Evolutionary conservation across 208 protist genomes (phyloP).

Genomic region (Balamuthia mandrillaris): DNA sequence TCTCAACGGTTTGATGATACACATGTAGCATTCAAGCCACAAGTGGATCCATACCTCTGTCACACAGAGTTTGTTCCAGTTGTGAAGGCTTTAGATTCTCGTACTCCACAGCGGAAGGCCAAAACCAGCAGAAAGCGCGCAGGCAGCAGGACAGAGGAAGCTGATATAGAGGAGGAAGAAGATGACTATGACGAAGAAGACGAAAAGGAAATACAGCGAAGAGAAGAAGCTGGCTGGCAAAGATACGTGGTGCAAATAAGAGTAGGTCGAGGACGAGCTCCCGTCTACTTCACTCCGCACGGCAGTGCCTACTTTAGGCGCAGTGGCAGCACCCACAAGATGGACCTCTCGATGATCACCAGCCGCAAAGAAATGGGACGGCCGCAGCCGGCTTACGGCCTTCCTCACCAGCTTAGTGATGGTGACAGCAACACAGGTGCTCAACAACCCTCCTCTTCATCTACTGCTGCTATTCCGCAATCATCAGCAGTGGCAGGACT

Average conservation of each 20-base stretch:
- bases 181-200: too few relatives aligned
- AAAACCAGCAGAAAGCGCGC: too few relatives aligned
- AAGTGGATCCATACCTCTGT: constrained; percentile 43
- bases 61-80: constrained; percentile 22
- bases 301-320: background rate
- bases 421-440: too few relatives aligned
- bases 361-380: background rate
- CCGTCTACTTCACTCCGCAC: constrained; percentile 34
- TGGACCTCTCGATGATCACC: background rate
- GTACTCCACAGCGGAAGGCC: too few relatives aligned
- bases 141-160: too few relatives aligned
- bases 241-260: background rate
- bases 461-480: too few relatives aligned
- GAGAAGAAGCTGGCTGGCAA: background rate
- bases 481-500: too few relatives aligned
- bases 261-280: constrained; percentile 29
- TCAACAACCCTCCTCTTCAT: too few relatives aligned
- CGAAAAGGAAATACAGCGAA: too few relatives aligned
- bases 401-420: too few relatives aligned
- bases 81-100: background rate
- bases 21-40: constrained; percentile 24
- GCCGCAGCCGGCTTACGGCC: too few relatives aligned
- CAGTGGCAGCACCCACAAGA: background rate
- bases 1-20: background rate
- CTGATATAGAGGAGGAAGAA: too few relatives aligned